Conservation (phyloP, 768 basidiomycete species). For the Russula compacta region DNA sequence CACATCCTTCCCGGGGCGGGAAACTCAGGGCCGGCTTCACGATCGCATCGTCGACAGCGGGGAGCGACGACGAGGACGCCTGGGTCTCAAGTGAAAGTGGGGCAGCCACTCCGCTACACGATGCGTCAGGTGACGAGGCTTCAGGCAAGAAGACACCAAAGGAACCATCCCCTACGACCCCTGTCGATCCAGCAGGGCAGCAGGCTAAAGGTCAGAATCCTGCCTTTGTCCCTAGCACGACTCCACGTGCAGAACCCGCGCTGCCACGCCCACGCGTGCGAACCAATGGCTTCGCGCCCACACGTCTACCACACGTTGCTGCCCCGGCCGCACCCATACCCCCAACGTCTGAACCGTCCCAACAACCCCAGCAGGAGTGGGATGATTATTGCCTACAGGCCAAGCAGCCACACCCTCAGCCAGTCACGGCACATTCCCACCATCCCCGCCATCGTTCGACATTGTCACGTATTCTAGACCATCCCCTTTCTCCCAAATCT, state of each 20-base stretch:
- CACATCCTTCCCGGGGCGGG: not conserved
- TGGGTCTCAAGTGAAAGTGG: conserved; percentile 78
- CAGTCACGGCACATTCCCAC: not conserved
- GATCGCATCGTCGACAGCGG: conserved; percentile 41
- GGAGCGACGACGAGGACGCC: conserved; percentile 52
- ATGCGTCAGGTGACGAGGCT: conserved; percentile 36
- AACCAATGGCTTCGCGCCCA: conserved; percentile 10
- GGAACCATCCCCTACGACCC: conserved; percentile 17
- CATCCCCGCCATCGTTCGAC: not conserved
- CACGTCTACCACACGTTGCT: conserved; percentile 2
- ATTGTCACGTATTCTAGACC: not conserved
- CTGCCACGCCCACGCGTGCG: conserved; percentile 21
- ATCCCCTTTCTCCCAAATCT: not conserved
- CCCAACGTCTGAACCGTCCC: not conserved
- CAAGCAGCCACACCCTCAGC: not conserved
- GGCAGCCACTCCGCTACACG: conserved; percentile 45
- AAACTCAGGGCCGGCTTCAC: conserved; percentile 48
- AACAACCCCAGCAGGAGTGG: not conserved
- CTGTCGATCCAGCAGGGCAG: conserved; percentile 8
- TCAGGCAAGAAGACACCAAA: conserved; percentile 23
- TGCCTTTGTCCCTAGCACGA: conserved; percentile 22
- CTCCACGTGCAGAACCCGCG: conserved; percentile 25
- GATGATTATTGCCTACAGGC: not conserved
- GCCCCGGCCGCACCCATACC: not conserved
- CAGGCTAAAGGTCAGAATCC: conserved; percentile 11